phyloP scores from a whole-genome alignment of 345 rosid genomes.

The Aethionema arabicum region DNA sequence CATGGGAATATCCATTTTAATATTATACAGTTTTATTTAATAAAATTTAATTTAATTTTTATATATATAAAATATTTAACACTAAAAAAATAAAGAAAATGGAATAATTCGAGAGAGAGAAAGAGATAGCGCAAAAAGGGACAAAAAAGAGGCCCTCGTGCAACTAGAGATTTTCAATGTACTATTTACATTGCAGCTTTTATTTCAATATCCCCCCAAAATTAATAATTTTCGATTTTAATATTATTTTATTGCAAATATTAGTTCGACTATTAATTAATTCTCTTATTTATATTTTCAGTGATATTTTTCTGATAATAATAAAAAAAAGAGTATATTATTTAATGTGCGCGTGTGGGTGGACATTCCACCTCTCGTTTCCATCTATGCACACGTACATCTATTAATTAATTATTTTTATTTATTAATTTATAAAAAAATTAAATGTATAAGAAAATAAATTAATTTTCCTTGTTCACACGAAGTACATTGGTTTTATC shows the following conservation, averaged over 20 bases:
- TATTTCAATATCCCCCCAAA: slow-evolving; percentile 10
- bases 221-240: slow-evolving; percentile 6
- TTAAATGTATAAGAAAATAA: neutral
- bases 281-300: slow-evolving; percentile 19
- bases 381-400: slow-evolving; percentile 38
- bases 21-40: neutral
- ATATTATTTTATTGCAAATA: slow-evolving; percentile 5
- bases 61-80: neutral
- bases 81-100: slow-evolving; percentile 16
- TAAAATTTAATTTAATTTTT: neutral
- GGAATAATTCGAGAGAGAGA: slow-evolving; percentile 30
- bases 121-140: slow-evolving; percentile 37
- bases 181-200: slow-evolving; percentile 40
- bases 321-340: slow-evolving; percentile 31
- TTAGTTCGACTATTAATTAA: neutral
- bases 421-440: neutral
- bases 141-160: slow-evolving; percentile 84
- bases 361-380: slow-evolving; percentile 41
- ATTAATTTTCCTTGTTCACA: slow-evolving; percentile 10
- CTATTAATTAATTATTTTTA: slow-evolving; percentile 19
- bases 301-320: slow-evolving; percentile 4
- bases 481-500: slow-evolving; percentile 21
- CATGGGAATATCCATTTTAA: slow-evolving; percentile 18
- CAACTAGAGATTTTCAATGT: slow-evolving; percentile 49
- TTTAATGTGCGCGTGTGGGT: slow-evolving; percentile 57